Base-by-base conservation (phyloP, 2,329 filamentous ascomycete genomes). In the Aspergillus pseudonomiae region DNA sequence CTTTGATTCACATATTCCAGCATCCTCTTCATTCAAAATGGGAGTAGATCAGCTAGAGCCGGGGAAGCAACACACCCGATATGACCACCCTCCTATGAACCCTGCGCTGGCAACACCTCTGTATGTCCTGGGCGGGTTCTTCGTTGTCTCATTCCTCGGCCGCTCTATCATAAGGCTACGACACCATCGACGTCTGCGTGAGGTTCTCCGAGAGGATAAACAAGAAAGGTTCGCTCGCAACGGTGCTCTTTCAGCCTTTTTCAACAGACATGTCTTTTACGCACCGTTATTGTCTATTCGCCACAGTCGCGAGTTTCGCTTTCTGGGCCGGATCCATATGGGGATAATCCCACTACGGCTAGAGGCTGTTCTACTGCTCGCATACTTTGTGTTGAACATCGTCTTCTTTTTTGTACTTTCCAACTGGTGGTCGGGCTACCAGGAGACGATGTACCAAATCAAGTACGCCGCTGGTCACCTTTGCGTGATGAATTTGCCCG, bases 401-500 rank as follows among this genome's bases (percentile, higher is more conserved):
- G 86, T 88, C 5, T 96, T 94, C 79, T 91, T 91, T 73, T 65
- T 77, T 45, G 71, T 75, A 21, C 68, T 70, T 21, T 67, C 77
- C 12, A 74, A 77, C 62, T 77, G 75, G 75, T 74, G 72, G 70
- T 50, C 66, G 12, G 65, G 68, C 1, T 76, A 71, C 34, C 59
- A 71, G 7, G 68, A 71, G 60, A 70, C 71, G 62, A 70, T 76
- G 68, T 77, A 71, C 52, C 73, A 77, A 55, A 82, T 97, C 50
- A 90, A 94, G 72, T 94, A 93, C 52, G 88, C 94, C 55, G 90
- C 90, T 6, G 94, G 94, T 45, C 90, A 91, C 6, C 83, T 98
- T 65, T 88, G 93, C 4, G 84, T 92, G 10, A 87, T 96, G 75
- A 98, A 97, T 81, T 89, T 96, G 83, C 87, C 97, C 12, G 93